Base-by-base conservation (phyloP, 805 yeast genomes). In the Schwanniomyces vanrijiae region DNA sequence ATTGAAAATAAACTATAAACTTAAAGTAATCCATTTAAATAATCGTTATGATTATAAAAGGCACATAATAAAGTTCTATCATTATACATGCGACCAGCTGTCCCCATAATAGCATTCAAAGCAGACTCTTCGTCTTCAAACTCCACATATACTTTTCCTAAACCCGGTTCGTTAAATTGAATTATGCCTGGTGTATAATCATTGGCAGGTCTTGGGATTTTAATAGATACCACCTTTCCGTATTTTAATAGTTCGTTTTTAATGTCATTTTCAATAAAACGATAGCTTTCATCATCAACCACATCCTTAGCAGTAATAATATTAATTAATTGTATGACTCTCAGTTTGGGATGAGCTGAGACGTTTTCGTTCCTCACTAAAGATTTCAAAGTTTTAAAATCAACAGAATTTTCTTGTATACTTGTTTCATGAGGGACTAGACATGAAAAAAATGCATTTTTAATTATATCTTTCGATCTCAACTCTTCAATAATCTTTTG, bases 141-240 rank as follows among this genome's bases (percentile, higher is more conserved):
- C 61, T 84, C 81, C 19, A 88, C 80, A 61, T 75, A 90, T 0
- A 90, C 75, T 51, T 81, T 84, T 0, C 97, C 96, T 41, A 84
- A 75, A 5, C 87, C 88, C 2, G 85, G 74, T 31, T 72, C 70
- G 3, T 66, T 56, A 41, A 67, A 66, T 43, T 67, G 71, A 34
- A 59, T 61, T 29, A 70, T 49, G 41, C 68, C 77, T 46, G 66
- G 79, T 46, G 60, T 75, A 69, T 53, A 76, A 56, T 58, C 80
- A 74, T 60, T 77, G 50, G 58, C 82, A 0, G 84, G 90, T 53
- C 77, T 73, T 0, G 94, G 90, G 14, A 90, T 79, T 46, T 74
- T 75, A 1, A 88, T 65, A 3, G 78, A 71, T 13, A 66, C 66
- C 4, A 87, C 78, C 2, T 61, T 65, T 1, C 89, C 90, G 52